Conservation (phyloP, 345 rosid species). For the Ceriops tagal region DNA sequence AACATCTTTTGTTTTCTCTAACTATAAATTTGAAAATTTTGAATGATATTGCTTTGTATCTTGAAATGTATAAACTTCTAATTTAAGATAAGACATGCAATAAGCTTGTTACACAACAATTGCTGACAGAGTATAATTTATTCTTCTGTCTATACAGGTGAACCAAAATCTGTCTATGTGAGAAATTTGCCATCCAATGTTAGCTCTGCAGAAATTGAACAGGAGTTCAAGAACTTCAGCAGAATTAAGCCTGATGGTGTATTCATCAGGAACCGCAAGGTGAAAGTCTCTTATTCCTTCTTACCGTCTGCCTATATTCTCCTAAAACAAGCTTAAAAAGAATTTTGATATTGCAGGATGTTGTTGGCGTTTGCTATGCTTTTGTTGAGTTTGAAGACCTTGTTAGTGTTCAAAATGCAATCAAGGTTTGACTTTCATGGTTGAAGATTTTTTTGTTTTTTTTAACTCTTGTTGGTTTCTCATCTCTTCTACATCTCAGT, state of each 20-base stretch:
- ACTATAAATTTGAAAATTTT: not conserved
- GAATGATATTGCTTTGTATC: conserved; percentile 7
- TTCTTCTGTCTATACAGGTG: conserved; percentile 52
- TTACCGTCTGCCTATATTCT: not conserved
- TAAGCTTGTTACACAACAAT: not conserved
- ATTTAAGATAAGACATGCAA: not conserved
- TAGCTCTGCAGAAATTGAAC: conserved; percentile 74
- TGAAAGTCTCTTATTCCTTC: conserved; percentile 15
- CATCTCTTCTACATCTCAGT: not conserved
- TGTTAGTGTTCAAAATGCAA: conserved; percentile 75
- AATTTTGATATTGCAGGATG: conserved; percentile 52
- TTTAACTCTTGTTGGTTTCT: not conserved
- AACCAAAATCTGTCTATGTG: conserved; percentile 85
- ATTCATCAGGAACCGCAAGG: conserved; percentile 86
- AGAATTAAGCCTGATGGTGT: conserved; percentile 85
- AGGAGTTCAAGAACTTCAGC: conserved; percentile 83
- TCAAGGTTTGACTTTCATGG: conserved; percentile 51
- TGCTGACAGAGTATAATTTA: conserved; percentile 1
- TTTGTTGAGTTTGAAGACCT: conserved; percentile 97
- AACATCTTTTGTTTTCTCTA: no score
- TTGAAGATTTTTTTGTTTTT: not conserved
- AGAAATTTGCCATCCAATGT: conserved; percentile 85
- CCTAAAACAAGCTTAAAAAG: conserved; percentile 17
- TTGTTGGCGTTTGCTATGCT: conserved; percentile 86
- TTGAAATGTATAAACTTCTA: not conserved